These are phyloP conservation scores for Populus pruinosa DNA, from an alignment of 345 rosid species.

Conservation along the genomic window DNA sequence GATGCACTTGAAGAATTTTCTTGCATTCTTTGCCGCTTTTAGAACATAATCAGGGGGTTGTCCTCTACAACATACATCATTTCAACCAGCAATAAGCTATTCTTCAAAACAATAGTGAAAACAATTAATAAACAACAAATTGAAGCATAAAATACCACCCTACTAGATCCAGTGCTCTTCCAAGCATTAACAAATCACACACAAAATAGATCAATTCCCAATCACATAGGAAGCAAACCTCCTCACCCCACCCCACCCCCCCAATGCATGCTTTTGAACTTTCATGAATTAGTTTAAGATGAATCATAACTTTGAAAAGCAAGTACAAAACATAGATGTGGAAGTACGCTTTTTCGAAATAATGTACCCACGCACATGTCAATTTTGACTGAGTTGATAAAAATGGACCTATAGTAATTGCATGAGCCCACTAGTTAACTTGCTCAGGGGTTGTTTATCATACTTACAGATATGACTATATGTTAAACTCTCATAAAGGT, in stretches of 20 bases:
- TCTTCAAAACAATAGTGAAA: background rate
- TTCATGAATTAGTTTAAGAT: background rate
- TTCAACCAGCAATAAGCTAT: conserved; percentile 14
- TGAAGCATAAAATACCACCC: background rate
- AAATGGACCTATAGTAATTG: background rate
- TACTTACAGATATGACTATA: background rate
- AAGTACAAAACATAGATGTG: background rate
- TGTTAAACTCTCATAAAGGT: background rate
- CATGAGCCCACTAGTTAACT: background rate
- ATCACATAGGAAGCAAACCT: background rate
- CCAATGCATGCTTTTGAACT: background rate
- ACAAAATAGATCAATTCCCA: background rate
- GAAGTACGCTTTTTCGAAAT: background rate
- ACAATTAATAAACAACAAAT: background rate
- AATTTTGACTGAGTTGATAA: background rate
- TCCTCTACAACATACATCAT: conserved; percentile 61
- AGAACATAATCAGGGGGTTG: conserved; percentile 97
- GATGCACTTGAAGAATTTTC: conserved; percentile 87
- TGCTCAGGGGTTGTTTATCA: background rate
- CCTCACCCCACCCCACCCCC: background rate
- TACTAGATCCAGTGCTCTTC: background rate
- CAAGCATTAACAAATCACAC: background rate
- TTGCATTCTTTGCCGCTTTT: conserved; percentile 86
- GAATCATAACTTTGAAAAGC: no score
- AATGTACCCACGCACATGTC: background rate